These are phyloP conservation scores for Ceratocystis cubensis DNA, from an alignment of 2,329 filamentous ascomycete species.

Conservation along the genomic window DNA sequence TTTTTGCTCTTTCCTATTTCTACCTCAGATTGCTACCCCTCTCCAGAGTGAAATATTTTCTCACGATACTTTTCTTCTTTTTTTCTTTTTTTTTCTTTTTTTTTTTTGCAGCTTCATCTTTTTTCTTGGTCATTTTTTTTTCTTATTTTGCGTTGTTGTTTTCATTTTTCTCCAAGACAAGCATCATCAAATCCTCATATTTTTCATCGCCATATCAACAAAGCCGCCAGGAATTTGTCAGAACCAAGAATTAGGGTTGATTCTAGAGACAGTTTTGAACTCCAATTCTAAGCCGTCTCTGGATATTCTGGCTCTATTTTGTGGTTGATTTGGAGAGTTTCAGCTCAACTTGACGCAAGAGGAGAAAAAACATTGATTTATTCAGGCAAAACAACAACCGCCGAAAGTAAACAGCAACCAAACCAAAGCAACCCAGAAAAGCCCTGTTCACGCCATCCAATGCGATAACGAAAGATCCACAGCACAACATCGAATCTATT, in stretches of 20 bases:
- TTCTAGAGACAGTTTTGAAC: not conserved
- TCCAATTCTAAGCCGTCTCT: not conserved
- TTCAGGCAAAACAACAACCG: constrained; percentile 1
- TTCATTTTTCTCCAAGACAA: constrained; percentile 5
- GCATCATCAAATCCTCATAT: constrained; percentile 9
- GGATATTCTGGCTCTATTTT: not conserved
- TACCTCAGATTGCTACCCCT: not conserved
- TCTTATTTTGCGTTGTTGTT: constrained; percentile 5
- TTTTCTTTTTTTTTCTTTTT: not conserved
- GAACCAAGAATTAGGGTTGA: not conserved
- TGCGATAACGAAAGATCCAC: constrained; percentile 10
- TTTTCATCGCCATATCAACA: constrained; percentile 8
- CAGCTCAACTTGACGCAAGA: not conserved
- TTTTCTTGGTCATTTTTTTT: not conserved
- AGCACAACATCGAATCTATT: constrained; percentile 3
- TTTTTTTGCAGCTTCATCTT: not conserved
- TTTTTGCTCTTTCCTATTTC: constrained; percentile 7
- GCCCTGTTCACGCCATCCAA: not conserved
- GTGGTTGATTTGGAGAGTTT: constrained; percentile 1
- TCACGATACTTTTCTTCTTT: constrained; percentile 1
- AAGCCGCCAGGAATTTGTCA: not conserved
- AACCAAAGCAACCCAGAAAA: not conserved
- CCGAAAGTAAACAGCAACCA: constrained; percentile 6
- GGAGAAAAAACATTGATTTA: constrained; percentile 8
- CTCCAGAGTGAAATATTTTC: not conserved